phyloP scores from a whole-genome alignment of 805 yeast genomes.

The Ogataea sp. region DNA sequence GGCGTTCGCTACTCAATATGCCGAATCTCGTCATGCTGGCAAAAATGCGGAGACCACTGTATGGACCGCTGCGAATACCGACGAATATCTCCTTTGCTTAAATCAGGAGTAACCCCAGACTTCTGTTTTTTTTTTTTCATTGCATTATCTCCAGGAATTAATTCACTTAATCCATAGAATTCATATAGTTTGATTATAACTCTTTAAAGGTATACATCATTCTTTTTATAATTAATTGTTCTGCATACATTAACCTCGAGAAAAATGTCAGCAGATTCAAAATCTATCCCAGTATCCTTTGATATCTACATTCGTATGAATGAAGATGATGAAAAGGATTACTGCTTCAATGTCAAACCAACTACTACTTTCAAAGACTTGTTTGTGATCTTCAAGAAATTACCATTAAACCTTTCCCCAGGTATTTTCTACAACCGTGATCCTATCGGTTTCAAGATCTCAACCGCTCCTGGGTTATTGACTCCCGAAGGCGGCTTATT shows the following conservation, averaged over 20 bases:
- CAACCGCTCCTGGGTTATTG: conserved; percentile 67
- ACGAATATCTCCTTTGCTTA: too few relatives aligned
- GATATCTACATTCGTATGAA: conserved; percentile 75
- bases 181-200: too few relatives aligned
- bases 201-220: too few relatives aligned
- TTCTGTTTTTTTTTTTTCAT: too few relatives aligned
- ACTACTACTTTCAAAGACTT: conserved; percentile 53
- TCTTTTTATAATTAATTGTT: too few relatives aligned
- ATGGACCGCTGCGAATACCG: not conserved
- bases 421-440: conserved; percentile 56
- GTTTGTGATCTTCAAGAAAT: conserved; percentile 47
- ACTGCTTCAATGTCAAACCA: conserved; percentile 70
- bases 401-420: conserved; percentile 78
- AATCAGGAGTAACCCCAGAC: too few relatives aligned
- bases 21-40: too few relatives aligned
- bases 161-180: too few relatives aligned
- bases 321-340: conserved; percentile 79
- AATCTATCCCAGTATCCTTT: conserved; percentile 1
- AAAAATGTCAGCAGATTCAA: not conserved
- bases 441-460: conserved; percentile 60
- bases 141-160: too few relatives aligned
- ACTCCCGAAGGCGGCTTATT: conserved; percentile 78
- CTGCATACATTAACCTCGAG: too few relatives aligned
- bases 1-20: too few relatives aligned
- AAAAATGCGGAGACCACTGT: too few relatives aligned